Evolutionary conservation across 352 stramenopile species (phyloP).

Genomic region (Pythium rhizo-oryzae): DNA sequence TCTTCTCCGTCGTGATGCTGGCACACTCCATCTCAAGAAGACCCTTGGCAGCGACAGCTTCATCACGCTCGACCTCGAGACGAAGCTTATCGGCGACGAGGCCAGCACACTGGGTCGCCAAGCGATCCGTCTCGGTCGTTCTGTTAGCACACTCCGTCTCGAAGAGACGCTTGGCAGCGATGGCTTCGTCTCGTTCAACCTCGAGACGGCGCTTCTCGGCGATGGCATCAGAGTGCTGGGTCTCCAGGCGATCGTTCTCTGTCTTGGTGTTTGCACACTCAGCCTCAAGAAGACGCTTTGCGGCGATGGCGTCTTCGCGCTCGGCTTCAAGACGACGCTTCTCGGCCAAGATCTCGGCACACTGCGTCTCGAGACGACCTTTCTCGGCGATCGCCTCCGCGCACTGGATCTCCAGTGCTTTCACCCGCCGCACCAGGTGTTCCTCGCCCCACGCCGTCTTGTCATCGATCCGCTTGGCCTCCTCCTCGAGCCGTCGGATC

Average conservation of each 20-base stretch:
- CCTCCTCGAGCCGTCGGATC: slow-evolving; percentile 11
- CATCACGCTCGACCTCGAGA: neutral
- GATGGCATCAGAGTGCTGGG: neutral
- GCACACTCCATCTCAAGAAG: too few species aligned
- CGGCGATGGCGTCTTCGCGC: neutral
- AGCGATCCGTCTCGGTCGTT: neutral
- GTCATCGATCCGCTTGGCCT: slow-evolving; percentile 6
- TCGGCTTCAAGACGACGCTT: slow-evolving; percentile 1
- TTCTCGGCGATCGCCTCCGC: neutral
- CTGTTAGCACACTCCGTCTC: neutral
- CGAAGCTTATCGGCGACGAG: neutral
- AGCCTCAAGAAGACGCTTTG: neutral
- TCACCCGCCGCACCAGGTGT: neutral
- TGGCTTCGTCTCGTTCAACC: neutral
- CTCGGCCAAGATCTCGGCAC: neutral
- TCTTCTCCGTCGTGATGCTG: too few species aligned
- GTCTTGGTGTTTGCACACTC: neutral
- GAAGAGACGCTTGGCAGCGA: neutral
- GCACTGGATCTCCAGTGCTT: slow-evolving; percentile 8
- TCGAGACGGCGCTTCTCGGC: neutral
- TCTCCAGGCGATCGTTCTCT: neutral
- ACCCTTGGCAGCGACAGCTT: neutral
- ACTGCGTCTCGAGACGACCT: neutral
- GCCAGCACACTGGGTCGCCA: neutral
- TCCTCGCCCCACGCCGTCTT: slow-evolving; percentile 7